Base-by-base conservation (phyloP, 2,329 filamentous ascomycete genomes). In the Apiospora koreana region DNA sequence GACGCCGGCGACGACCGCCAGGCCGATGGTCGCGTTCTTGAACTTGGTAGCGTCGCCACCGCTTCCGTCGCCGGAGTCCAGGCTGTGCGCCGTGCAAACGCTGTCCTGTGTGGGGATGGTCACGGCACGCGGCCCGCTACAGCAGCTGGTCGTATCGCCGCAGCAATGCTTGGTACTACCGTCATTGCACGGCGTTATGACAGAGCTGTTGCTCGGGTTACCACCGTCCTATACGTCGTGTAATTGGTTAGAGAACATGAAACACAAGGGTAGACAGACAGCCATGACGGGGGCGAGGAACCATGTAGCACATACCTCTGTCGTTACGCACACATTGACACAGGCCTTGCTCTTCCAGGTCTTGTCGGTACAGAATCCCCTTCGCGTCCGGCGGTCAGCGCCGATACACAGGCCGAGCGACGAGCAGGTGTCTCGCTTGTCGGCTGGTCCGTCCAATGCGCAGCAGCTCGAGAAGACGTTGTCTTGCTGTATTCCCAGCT, bases 401-500 rank as follows among this genome's bases (percentile, higher is more conserved):
- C n/a, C 31, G 38, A 77, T 69, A 58, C 79, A 80, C 1, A 80
- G 73, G 8, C 79, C 79, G 5, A 73, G 74, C 2, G 75, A 70
- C 3, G 76, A 73, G 72, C 79, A 80, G 31, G 76, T 69, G 62
- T 80, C 77, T 46, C 77, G 73, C 41, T 73, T 65, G 0, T 45
- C 67, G 1, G 73, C 43, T 2, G 72, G 68, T 23, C 77, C 77
- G 66, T 78, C 76, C 1, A 80, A 71, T 16, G 73, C 73, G 67
- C 79, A 80, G 50, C 79, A 80, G 64, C 75, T 78, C 1, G 79
- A 80, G 64, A 75, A 74, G 43, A 79, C 72, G 50, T 76, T 77
- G 2, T 70, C 65, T 70, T 78, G 74, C 21, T 72, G 73, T 65
- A 79, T 78, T 10, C 78, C 78, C 14, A 79, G 76, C 68, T 79